These are phyloP conservation scores for Phytophthora parvispora DNA, from an alignment of 352 stramenopile genomes.

Conservation along the genomic window DNA sequence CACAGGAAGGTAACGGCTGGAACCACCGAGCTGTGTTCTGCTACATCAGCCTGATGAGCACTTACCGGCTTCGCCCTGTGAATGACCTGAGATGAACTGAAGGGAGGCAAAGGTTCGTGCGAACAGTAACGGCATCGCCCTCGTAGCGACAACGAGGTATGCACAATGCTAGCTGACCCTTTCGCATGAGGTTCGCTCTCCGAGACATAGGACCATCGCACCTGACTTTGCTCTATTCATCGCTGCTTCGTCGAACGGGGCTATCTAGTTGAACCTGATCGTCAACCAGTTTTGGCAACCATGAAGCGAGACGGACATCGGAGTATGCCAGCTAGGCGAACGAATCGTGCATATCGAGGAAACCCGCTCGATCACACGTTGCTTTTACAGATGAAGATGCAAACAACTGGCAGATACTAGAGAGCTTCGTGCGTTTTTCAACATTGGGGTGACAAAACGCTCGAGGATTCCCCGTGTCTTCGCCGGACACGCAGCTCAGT, in stretches of 20 bases:
- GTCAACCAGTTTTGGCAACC: slow-evolving; percentile 9
- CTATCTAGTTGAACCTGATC: slow-evolving; percentile 13
- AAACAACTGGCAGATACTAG: background rate
- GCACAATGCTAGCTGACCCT: slow-evolving; percentile 28
- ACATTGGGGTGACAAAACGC: slow-evolving; percentile 14
- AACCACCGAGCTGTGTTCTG: slow-evolving; percentile 19
- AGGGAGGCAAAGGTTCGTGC: background rate
- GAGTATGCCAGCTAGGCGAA: slow-evolving; percentile 6
- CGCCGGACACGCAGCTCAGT: background rate
- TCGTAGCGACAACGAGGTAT: slow-evolving; percentile 16
- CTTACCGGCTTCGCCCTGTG: background rate
- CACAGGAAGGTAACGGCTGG: background rate
- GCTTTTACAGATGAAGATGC: slow-evolving; percentile 4
- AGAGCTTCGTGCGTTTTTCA: slow-evolving; percentile 13
- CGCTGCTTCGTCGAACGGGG: background rate
- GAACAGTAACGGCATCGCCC: slow-evolving; percentile 1
- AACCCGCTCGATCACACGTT: background rate
- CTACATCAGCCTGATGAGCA: slow-evolving; percentile 15
- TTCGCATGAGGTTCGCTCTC: background rate
- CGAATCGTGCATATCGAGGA: too few species aligned
- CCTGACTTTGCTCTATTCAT: background rate
- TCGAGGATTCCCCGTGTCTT: background rate
- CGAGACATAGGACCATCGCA: background rate
- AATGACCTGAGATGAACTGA: slow-evolving; percentile 16
- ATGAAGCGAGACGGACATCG: slow-evolving; percentile 16